A percentile compares a stretch with the other conserved stretches of the same genome.
phyloP scores from a whole-genome alignment of 305 asterid genomes.

The Plantago coronopus region DNA sequence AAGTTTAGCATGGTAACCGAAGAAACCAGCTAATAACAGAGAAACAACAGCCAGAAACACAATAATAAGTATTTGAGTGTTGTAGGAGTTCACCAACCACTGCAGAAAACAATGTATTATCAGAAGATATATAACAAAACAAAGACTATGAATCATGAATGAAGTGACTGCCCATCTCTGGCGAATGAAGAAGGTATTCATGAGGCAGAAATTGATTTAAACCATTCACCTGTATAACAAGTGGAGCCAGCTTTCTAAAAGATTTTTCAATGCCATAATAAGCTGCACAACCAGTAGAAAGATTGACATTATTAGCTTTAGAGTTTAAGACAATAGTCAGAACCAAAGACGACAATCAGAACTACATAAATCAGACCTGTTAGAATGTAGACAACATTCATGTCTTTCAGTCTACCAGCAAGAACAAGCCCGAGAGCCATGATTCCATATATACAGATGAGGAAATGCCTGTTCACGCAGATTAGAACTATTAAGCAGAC shows the following conservation, averaged over 20 bases:
- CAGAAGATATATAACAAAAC: slow-evolving; percentile 20
- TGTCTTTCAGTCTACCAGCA: slow-evolving; percentile 83
- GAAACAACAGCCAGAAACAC: slow-evolving; percentile 79
- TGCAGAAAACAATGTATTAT: slow-evolving; percentile 37
- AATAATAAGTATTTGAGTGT: slow-evolving; percentile 80
- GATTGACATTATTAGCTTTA: slow-evolving; percentile 19
- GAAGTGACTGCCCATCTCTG: not conserved
- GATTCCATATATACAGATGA: slow-evolving; percentile 77
- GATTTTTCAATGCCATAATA: slow-evolving; percentile 86
- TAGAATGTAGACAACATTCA: slow-evolving; percentile 58
- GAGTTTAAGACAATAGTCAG: slow-evolving; percentile 17
- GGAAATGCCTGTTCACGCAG: slow-evolving; percentile 73
- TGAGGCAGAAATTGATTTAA: slow-evolving; percentile 12
- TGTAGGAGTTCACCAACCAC: slow-evolving; percentile 83
- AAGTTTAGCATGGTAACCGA: slow-evolving; percentile 79
- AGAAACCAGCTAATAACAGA: slow-evolving; percentile 78
- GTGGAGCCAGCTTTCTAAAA: slow-evolving; percentile 72
- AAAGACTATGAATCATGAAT: too few species aligned
- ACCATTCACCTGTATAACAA: slow-evolving; percentile 58
- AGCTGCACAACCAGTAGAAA: slow-evolving; percentile 47
- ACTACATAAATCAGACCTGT: slow-evolving; percentile 53
- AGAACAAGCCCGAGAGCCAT: slow-evolving; percentile 67
- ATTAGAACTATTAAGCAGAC: slow-evolving; percentile 24
- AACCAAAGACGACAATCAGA: slow-evolving; percentile 22
- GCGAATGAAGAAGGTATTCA: slow-evolving; percentile 5